Evolutionary conservation across 2,329 filamentous ascomycete species (phyloP), one percentile per base, ranked within the genome.

Genomic region (Penicillium sp.): DNA sequence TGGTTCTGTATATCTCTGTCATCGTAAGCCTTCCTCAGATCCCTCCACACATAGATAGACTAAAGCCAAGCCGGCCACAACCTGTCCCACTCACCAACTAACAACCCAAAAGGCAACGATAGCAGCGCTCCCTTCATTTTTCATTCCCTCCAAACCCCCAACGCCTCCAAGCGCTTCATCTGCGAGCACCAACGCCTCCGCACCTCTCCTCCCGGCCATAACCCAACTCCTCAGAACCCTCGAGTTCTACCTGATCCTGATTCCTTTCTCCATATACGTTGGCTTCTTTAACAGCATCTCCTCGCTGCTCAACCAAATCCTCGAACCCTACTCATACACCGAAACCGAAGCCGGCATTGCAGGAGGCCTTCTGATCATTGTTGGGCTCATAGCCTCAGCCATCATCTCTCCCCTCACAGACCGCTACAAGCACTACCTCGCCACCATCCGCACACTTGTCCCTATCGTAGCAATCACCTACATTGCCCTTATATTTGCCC

Each of bases 241-340:
- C 81, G 84, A 91, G 64, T 85, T 95, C 69, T 95, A 83, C 78
- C 78, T 95, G 55, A 71, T 96, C 57, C 74, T 90, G 53, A 61
- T 90, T 52, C 84, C 89, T n/a, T 97, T 91, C 71, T 73, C 80
- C 56, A 70, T 90, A 61, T 95, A 89, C 68, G 87, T 95, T 53
- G 89, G 86, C 61, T 84, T 93, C 73, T 98, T 98, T 81, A 97
- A 97, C 76, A 85, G 85, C 58, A 75, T 90, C 57, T 94, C 89
- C 43, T 86, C 86, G 2, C 80, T 97, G 1, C 77, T 97, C 9
- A 95, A 91, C 72, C 91, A 96, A 65, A 87, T 97, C 65, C 79
- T 97, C 56, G 74, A 80, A 33, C 93, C 93, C 0, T 91, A 96
- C 71, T 86, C 82, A 61, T 95, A 88, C 77, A 79, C 74, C 52